Conservation (phyloP, 2,329 filamentous ascomycete species). For the Verticillium isaacii region DNA sequence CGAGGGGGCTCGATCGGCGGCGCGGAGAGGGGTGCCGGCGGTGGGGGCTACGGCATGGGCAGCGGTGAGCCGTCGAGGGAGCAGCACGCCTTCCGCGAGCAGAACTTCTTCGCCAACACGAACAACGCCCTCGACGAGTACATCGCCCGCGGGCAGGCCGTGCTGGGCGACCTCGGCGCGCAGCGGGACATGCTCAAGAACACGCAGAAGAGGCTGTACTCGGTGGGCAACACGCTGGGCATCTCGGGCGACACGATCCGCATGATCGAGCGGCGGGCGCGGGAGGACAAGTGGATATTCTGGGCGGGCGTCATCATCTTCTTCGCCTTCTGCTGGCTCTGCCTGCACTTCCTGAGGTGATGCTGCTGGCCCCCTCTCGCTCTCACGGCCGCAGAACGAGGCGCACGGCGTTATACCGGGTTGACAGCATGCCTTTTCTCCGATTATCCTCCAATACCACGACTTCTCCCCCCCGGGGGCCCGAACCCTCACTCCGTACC, state of each 20-base stretch:
- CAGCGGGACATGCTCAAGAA: conserved; percentile 94
- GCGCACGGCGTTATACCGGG: conserved; percentile 7
- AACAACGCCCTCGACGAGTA: conserved; percentile 90
- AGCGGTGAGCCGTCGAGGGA: conserved; percentile 67
- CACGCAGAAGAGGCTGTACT: conserved; percentile 87
- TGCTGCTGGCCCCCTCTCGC: not conserved
- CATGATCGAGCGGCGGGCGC: conserved; percentile 88
- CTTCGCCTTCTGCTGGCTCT: conserved; percentile 86
- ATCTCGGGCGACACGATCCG: conserved; percentile 94
- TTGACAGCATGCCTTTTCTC: not conserved
- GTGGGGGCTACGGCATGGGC: conserved; percentile 38
- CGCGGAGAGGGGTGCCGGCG: conserved; percentile 26
- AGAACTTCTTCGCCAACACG: conserved; percentile 78
- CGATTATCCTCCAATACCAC: not conserved
- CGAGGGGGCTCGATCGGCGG: conserved; percentile 34
- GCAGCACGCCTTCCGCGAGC: conserved; percentile 80
- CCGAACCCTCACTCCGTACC: conserved; percentile 13
- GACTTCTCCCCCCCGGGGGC: not conserved
- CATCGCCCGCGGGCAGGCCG: conserved; percentile 82
- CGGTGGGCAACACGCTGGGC: conserved; percentile 87
- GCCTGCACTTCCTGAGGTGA: conserved; percentile 77
- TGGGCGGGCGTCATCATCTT: conserved; percentile 82
- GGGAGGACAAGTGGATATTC: conserved; percentile 98
- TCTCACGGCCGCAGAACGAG: not conserved
- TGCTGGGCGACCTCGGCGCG: conserved; percentile 80